Evolutionary conservation across 192 early-diverging fungal genomes (phyloP).

Genomic region (Mycoemilia scoparia): DNA sequence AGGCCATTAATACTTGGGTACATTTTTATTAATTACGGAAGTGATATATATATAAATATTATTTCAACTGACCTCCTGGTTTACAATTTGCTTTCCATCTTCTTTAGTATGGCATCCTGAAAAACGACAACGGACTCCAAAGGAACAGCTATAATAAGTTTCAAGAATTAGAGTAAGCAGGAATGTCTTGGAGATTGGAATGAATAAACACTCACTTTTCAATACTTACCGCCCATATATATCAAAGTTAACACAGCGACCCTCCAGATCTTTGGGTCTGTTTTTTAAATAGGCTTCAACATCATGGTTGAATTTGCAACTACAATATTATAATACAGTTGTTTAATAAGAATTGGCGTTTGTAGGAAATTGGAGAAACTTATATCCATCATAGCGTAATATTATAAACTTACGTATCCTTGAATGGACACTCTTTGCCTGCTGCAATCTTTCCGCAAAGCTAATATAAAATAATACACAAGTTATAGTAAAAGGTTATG

Average conservation of each 20-base stretch:
- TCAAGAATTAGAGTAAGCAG: background rate
- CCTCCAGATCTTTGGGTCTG: constrained; percentile 63
- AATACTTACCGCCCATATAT: too few species aligned
- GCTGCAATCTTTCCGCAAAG: constrained; percentile 33
- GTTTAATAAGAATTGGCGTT: too few species aligned
- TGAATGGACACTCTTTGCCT: constrained; percentile 31
- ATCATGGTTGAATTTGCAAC: constrained; percentile 77
- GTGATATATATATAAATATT: too few species aligned
- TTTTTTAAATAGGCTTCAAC: constrained; percentile 41
- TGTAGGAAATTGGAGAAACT: too few species aligned
- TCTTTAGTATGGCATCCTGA: constrained; percentile 31
- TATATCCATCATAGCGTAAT: too few species aligned
- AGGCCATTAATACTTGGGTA: too few species aligned
- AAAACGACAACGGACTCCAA: constrained; percentile 46
- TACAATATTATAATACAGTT: too few species aligned
- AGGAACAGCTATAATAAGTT: constrained; percentile 37
- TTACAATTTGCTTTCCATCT: constrained; percentile 30
- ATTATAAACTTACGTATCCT: too few species aligned
- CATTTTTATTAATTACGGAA: too few species aligned
- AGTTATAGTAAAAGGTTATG: too few species aligned
- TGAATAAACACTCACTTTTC: constrained; percentile 36
- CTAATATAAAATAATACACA: too few species aligned
- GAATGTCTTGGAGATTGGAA: background rate
- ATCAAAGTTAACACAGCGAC: constrained; percentile 48
- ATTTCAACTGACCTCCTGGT: constrained; percentile 29